phyloP scores from a whole-genome alignment of 306 rosid genomes.

The Castanea sativa region DNA sequence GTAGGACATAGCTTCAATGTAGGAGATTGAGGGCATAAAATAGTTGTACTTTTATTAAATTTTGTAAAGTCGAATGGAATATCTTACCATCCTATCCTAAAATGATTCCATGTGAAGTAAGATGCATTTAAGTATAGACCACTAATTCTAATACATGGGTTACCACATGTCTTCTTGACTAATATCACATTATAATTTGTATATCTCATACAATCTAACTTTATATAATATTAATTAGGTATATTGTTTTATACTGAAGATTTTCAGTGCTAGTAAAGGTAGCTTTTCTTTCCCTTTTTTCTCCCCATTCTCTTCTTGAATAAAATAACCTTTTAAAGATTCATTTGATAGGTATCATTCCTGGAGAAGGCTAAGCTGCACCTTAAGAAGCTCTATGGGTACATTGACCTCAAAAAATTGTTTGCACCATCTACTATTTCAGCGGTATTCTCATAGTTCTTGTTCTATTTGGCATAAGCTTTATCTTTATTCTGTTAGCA shows the following conservation, averaged over 20 bases:
- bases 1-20: background rate
- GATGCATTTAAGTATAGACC: too few species aligned
- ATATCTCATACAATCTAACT: too few species aligned
- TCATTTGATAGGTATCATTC: constrained; percentile 26
- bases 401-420: constrained; percentile 29
- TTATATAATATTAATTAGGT: too few species aligned
- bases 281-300: background rate
- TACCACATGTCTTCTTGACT: too few species aligned
- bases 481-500: background rate
- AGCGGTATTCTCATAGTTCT: constrained; percentile 23
- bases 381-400: background rate
- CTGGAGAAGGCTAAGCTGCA: constrained; percentile 12
- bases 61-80: too few species aligned
- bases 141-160: too few species aligned
- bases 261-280: background rate
- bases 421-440: constrained; percentile 32
- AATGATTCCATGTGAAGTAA: too few species aligned
- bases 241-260: background rate
- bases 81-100: too few species aligned
- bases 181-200: too few species aligned
- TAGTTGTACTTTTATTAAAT: background rate
- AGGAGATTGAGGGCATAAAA: background rate
- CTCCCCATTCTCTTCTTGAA: background rate
- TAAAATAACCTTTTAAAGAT: background rate
- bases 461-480: background rate